phyloP scores from a whole-genome alignment of 73 alveolate species.

The Uronychia binucleata region DNA sequence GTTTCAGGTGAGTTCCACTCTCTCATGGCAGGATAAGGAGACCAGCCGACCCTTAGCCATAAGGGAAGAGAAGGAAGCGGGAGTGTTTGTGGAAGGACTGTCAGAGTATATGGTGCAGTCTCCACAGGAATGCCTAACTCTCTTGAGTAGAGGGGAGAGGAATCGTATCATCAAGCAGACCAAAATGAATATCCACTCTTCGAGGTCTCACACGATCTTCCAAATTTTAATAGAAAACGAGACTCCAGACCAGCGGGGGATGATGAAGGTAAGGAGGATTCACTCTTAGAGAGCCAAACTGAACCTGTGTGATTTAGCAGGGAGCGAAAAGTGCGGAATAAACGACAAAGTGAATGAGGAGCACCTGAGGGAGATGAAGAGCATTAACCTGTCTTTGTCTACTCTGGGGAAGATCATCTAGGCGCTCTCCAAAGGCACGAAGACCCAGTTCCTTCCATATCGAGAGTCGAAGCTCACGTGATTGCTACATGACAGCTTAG shows the following conservation, averaged over 20 bases:
- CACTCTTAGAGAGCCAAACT: slow-evolving; percentile 70
- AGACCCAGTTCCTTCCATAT: slow-evolving; percentile 43
- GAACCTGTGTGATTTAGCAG: slow-evolving; percentile 93
- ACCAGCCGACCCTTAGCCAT: background rate
- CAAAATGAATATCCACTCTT: slow-evolving; percentile 40
- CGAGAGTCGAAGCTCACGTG: slow-evolving; percentile 69
- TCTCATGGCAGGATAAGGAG: too few species aligned
- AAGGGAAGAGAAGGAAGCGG: slow-evolving; percentile 20
- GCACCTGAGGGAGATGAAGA: slow-evolving; percentile 81
- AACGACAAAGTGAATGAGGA: slow-evolving; percentile 74
- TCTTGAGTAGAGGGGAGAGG: slow-evolving; percentile 47
- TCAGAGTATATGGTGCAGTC: slow-evolving; percentile 51
- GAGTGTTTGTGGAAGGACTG: slow-evolving; percentile 63
- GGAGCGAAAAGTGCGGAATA: slow-evolving; percentile 93
- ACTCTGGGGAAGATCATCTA: slow-evolving; percentile 87
- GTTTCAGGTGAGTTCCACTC: slow-evolving; percentile 16
- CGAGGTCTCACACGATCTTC: slow-evolving; percentile 59
- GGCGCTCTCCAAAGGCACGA: slow-evolving; percentile 32
- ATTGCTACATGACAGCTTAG: slow-evolving; percentile 62
- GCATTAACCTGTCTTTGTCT: slow-evolving; percentile 81
- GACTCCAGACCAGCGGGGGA: slow-evolving; percentile 33
- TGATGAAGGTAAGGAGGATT: slow-evolving; percentile 62
- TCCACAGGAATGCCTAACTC: slow-evolving; percentile 49
- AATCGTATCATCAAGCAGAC: slow-evolving; percentile 62
- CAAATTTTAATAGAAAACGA: too few species aligned